phyloP scores from a whole-genome alignment of 1,284 basidiomycete genomes.

The Naganishia cerealis region DNA sequence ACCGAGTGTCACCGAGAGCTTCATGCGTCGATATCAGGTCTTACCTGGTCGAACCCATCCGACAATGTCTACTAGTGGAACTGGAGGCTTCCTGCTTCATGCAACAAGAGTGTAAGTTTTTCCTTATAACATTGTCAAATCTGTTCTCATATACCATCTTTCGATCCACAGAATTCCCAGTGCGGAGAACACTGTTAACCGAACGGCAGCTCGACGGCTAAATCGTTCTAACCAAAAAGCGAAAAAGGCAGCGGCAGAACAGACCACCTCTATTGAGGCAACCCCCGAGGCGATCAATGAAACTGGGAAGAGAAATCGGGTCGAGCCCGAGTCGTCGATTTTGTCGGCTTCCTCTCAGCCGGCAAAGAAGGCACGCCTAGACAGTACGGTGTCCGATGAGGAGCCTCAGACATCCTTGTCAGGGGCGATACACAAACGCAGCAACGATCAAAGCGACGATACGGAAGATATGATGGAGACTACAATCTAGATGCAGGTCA shows the following conservation, averaged over 20 bases:
- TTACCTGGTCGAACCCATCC: slow-evolving; percentile 95
- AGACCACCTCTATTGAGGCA: slow-evolving; percentile 9
- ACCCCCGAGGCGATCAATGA: slow-evolving; percentile 3
- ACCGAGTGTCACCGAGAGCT: slow-evolving; percentile 80
- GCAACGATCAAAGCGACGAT: neutral
- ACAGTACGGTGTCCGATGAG: slow-evolving; percentile 13
- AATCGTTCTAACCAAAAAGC: slow-evolving; percentile 15
- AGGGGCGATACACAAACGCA: neutral
- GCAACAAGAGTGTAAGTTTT: slow-evolving; percentile 74
- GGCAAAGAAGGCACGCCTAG: slow-evolving; percentile 11
- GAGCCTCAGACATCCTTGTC: neutral
- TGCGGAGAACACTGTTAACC: slow-evolving; percentile 13
- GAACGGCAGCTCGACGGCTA: slow-evolving; percentile 6
- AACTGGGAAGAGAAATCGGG: slow-evolving; percentile 4
- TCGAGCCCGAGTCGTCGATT: neutral
- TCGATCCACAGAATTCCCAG: slow-evolving; percentile 3
- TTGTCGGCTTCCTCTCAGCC: slow-evolving; percentile 1
- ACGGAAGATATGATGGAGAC: neutral
- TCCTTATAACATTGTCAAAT: too few species aligned
- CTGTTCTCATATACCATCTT: neutral
- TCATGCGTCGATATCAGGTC: slow-evolving; percentile 87
- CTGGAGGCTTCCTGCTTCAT: slow-evolving; percentile 83
- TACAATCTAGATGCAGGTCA: slow-evolving; percentile 1
- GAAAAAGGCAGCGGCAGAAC: slow-evolving; percentile 13
- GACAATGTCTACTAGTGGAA: slow-evolving; percentile 84